These are phyloP conservation scores for Fonsecaea pedrosoi DNA, from an alignment of 2,329 filamentous ascomycete species.

Conservation along the genomic window DNA sequence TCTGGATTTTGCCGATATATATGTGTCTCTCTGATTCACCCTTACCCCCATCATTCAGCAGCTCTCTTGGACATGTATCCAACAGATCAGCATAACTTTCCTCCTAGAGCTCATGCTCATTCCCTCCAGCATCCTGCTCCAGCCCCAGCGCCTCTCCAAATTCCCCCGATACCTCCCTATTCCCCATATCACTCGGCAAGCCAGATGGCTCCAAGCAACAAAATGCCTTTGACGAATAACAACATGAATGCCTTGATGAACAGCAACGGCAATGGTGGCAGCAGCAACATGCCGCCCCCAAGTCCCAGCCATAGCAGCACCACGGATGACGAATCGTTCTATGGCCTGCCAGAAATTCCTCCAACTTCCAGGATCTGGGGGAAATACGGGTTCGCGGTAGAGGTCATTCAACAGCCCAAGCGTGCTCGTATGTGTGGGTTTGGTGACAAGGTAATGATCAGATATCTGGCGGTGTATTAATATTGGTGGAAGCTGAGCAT, in stretches of 20 bases:
- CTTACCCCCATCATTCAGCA: background rate
- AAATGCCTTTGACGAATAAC: conserved; percentile 2
- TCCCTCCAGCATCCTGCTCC: conserved; percentile 13
- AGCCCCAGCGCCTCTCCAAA: conserved; percentile 20
- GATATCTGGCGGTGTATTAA: background rate
- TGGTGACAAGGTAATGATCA: conserved; percentile 80
- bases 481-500: conserved; percentile 16
- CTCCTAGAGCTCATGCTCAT: conserved; percentile 17
- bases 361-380: conserved; percentile 51
- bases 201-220: background rate
- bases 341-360: conserved; percentile 44
- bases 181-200: conserved; percentile 25
- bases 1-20: background rate
- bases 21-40: background rate
- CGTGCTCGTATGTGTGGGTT: conserved; percentile 98
- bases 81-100: conserved; percentile 25
- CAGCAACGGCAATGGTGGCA: conserved; percentile 40
- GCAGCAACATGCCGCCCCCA: conserved; percentile 31
- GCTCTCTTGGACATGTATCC: conserved; percentile 22
- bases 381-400: conserved; percentile 64
- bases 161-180: conserved; percentile 20
- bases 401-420: conserved; percentile 87
- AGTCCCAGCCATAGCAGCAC: conserved; percentile 47
- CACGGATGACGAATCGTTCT: conserved; percentile 35
- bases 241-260: conserved; percentile 3